These are phyloP conservation scores for Nannochloris sp. DNA, from an alignment of 139 green algal species.

Conservation along the genomic window DNA sequence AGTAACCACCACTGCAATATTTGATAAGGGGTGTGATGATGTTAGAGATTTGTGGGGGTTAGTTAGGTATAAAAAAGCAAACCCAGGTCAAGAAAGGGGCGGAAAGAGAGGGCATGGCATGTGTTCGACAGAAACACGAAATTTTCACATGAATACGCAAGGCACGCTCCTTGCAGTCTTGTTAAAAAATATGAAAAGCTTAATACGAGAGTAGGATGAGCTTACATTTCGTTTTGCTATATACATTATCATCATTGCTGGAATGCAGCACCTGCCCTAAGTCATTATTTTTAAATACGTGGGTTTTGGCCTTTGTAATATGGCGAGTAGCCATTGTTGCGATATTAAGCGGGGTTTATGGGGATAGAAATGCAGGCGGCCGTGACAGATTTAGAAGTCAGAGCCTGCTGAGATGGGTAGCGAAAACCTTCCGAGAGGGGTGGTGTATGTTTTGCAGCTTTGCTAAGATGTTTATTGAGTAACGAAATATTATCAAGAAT, in stretches of 20 bases:
- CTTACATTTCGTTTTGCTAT: conserved; percentile 31
- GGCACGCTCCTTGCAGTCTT: neutral
- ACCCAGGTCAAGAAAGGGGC: too few species aligned
- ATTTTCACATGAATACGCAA: too few species aligned
- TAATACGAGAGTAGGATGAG: neutral
- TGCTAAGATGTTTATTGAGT: too few species aligned
- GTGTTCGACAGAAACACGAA: too few species aligned
- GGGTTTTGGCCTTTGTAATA: conserved; percentile 12
- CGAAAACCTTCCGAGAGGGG: too few species aligned
- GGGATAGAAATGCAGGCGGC: neutral
- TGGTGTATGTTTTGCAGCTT: too few species aligned
- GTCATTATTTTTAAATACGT: conserved; percentile 29
- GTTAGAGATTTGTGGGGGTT: too few species aligned
- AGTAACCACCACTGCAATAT: conserved; percentile 55
- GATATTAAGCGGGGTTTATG: neutral
- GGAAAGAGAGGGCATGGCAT: too few species aligned
- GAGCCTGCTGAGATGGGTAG: too few species aligned
- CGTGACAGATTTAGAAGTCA: neutral
- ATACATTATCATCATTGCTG: neutral
- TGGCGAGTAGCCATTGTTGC: conserved; percentile 10
- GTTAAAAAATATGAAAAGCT: neutral
- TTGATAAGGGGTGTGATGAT: neutral
- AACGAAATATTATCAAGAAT: too few species aligned
- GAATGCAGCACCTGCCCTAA: conserved; percentile 21
- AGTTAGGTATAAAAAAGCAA: too few species aligned